Percentiles rank a stretch among this genome's conserved stretches.
Conservation (phyloP, 768 basidiomycete genomes). For the Coprinopsis strossmayeri region DNA sequence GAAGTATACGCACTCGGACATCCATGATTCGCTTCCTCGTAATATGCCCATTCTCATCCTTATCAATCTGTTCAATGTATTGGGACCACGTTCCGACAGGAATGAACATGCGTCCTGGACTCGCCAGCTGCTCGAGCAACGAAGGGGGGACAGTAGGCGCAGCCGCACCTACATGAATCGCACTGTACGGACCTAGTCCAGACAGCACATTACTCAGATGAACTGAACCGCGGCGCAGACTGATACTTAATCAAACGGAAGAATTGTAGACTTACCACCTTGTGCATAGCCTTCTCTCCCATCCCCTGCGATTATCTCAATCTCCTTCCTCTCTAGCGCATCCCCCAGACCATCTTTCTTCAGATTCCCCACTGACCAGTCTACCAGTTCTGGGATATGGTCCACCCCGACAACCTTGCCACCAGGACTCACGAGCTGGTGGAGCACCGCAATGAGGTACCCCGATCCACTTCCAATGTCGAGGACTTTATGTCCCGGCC, state of each 20-base stretch:
- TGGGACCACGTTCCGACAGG: constrained; percentile 68
- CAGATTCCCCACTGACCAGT: constrained; percentile 66
- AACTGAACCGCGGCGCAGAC: too few species aligned
- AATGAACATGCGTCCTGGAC: constrained; percentile 84
- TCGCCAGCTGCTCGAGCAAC: constrained; percentile 73
- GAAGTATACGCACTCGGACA: constrained; percentile 56
- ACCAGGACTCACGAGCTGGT: constrained; percentile 54
- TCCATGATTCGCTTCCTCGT: constrained; percentile 64
- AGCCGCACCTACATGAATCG: constrained; percentile 94
- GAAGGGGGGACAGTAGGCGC: constrained; percentile 64
- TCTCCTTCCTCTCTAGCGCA: constrained; percentile 45
- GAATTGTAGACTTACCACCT: constrained; percentile 21
- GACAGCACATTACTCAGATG: too few species aligned
- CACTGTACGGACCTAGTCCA: constrained; percentile 58
- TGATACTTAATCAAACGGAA: too few species aligned
- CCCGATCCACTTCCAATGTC: constrained; percentile 90
- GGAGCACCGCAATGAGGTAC: constrained; percentile 77
- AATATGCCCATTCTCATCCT: constrained; percentile 62
- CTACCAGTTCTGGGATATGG: constrained; percentile 75
- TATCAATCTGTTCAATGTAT: constrained; percentile 73
- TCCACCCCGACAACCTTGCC: constrained; percentile 86
- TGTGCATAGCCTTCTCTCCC: constrained; percentile 59
- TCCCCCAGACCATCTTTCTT: constrained; percentile 53
- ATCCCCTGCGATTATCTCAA: constrained; percentile 70
- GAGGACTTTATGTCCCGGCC: constrained; percentile 67